Conservation (phyloP, 148 eudicot species). For the Chenopodium suecicum region DNA sequence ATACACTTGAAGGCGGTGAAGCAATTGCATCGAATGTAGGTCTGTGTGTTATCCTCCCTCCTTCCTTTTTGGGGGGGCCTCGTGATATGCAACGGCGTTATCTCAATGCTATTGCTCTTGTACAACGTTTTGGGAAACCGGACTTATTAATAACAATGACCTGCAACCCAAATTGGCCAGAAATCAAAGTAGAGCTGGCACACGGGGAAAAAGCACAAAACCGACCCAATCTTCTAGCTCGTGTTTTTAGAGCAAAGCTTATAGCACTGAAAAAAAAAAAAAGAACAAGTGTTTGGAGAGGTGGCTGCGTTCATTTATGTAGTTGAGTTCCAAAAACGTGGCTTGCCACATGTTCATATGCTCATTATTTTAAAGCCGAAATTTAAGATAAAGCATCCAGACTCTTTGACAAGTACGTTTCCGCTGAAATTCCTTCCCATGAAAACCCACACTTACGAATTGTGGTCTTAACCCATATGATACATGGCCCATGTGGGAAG, state of each 20-base stretch:
- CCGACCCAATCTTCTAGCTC: not conserved
- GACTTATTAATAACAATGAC: not conserved
- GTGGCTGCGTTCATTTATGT: not conserved
- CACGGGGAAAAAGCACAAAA: not conserved
- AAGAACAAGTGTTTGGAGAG: not conserved
- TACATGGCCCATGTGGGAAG: too few relatives aligned
- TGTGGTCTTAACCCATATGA: too few relatives aligned
- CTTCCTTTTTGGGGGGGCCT: conserved; percentile 1
- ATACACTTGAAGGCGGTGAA: conserved; percentile 1
- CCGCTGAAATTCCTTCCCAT: too few relatives aligned
- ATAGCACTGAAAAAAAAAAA: too few relatives aligned
- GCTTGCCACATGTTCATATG: not conserved
- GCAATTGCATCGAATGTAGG: not conserved
- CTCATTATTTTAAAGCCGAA: not conserved
- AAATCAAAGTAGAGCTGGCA: not conserved
- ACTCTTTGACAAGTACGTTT: too few relatives aligned
- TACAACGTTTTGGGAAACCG: not conserved
- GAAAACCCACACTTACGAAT: too few relatives aligned
- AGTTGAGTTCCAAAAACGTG: not conserved
- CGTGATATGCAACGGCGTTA: not conserved
- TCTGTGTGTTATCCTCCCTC: not conserved
- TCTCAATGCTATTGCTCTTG: not conserved
- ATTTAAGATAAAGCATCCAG: too few relatives aligned
- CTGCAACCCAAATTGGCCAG: not conserved
- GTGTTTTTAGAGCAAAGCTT: not conserved